A percentile compares a stretch with the other conserved stretches of the same genome.
phyloP scores from a whole-genome alignment of 208 protist genomes.

The Acanthamoeba lenticulata region DNA sequence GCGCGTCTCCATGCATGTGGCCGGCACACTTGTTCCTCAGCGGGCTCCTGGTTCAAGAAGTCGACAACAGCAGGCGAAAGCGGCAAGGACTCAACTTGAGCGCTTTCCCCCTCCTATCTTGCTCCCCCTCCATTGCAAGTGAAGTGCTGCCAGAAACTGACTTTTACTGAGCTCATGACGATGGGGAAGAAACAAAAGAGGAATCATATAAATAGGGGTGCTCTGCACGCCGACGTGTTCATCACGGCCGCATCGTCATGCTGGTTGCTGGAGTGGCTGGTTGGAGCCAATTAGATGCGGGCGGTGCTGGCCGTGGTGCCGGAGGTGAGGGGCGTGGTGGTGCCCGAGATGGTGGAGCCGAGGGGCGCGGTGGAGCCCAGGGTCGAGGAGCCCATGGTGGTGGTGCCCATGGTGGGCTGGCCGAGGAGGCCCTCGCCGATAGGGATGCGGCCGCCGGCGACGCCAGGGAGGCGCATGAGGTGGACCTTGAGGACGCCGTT shows the following conservation, averaged over 20 bases:
- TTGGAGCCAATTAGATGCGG: not conserved
- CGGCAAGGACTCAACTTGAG: no score
- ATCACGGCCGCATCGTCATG: no score
- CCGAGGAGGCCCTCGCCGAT: conserved; percentile 31
- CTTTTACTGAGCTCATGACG: no score
- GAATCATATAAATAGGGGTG: no score
- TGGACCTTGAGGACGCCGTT: conserved; percentile 64
- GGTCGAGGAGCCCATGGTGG: not conserved
- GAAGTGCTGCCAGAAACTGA: not conserved
- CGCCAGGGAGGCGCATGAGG: not conserved
- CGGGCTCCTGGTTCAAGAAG: not conserved
- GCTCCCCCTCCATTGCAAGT: no score
- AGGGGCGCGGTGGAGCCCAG: not conserved
- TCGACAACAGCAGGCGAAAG: no score
- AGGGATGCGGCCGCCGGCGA: conserved; percentile 23
- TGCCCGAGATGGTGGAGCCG: not conserved
- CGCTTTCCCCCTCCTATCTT: no score
- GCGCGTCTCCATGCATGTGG: not conserved
- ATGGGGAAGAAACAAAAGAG: no score
- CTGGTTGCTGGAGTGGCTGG: no score
- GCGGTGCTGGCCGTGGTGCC: not conserved
- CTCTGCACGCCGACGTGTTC: not conserved
- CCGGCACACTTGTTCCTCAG: no score
- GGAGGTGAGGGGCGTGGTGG: not conserved
- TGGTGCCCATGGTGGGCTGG: not conserved